Conservation (phyloP, 208 protist genomes). For the Trypanosoma theileri region DNA sequence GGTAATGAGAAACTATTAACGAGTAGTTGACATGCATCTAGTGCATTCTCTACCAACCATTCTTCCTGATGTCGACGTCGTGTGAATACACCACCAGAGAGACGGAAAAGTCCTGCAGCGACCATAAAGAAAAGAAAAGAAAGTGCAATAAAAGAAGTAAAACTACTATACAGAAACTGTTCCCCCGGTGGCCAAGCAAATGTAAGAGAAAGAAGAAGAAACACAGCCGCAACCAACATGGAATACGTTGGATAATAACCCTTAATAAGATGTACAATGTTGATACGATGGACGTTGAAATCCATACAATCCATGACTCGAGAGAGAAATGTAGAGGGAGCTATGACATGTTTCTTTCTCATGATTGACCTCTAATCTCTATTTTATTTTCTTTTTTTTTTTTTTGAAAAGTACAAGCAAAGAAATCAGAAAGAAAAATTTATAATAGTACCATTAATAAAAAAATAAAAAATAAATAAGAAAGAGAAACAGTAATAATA, state of each 20-base stretch:
- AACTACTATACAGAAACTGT: background rate
- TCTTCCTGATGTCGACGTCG: constrained; percentile 16
- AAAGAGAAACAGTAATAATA: background rate
- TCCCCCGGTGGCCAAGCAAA: constrained; percentile 13
- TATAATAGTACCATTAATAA: background rate
- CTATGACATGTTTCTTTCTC: background rate
- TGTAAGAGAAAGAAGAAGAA: constrained; percentile 19
- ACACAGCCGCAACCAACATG: background rate
- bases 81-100: constrained; percentile 13
- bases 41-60: constrained; percentile 13
- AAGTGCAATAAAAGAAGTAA: constrained; percentile 7
- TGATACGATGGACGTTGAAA: constrained; percentile 24
- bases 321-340: constrained; percentile 1
- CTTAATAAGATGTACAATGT: constrained; percentile 15
- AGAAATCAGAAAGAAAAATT: constrained; percentile 8
- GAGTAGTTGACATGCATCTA: constrained; percentile 5
- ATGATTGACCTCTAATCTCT: background rate
- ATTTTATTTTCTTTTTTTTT: background rate
- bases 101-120: constrained; percentile 15
- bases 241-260: constrained; percentile 24
- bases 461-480: background rate
- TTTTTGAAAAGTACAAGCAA: constrained; percentile 10
- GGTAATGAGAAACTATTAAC: background rate
- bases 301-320: constrained; percentile 16
- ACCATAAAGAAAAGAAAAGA: constrained; percentile 19